These are phyloP conservation scores for Suillus plorans DNA, from an alignment of 768 basidiomycete species.

Conservation along the genomic window DNA sequence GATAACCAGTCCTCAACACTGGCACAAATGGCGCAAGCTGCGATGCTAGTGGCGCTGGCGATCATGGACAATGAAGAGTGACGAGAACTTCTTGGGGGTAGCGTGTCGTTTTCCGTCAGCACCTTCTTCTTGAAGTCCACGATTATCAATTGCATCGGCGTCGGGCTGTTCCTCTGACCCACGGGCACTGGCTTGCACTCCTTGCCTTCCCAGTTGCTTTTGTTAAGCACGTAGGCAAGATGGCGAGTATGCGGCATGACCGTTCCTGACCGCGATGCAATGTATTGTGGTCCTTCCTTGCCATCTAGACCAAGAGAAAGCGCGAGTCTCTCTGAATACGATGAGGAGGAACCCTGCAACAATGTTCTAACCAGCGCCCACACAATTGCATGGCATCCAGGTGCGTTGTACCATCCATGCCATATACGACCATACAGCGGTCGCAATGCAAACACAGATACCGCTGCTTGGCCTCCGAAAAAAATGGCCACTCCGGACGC, in stretches of 20 bases:
- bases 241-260: slow-evolving; percentile 43
- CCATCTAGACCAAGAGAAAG: slow-evolving; percentile 16
- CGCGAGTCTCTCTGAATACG: slow-evolving; percentile 19
- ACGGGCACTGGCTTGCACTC: slow-evolving; percentile 7
- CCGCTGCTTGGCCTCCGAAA: slow-evolving; percentile 32
- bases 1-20: slow-evolving; percentile 25
- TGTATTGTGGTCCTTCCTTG: slow-evolving; percentile 57
- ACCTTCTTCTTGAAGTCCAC: neutral
- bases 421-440: slow-evolving; percentile 27
- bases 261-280: slow-evolving; percentile 67
- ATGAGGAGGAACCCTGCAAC: slow-evolving; percentile 18
- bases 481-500: slow-evolving; percentile 23
- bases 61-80: slow-evolving; percentile 14
- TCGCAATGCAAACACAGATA: slow-evolving; percentile 28
- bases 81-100: slow-evolving; percentile 7
- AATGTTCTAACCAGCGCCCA: slow-evolving; percentile 16
- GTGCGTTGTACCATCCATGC: slow-evolving; percentile 36
- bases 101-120: neutral
- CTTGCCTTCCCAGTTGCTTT: slow-evolving; percentile 5
- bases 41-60: slow-evolving; percentile 24
- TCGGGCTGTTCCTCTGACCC: slow-evolving; percentile 9
- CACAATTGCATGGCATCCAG: slow-evolving; percentile 29
- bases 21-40: slow-evolving; percentile 19
- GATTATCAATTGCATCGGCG: slow-evolving; percentile 12
- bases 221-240: slow-evolving; percentile 51